A percentile compares a stretch with the other conserved stretches of the same genome.
Evolutionary conservation across 108 stramenopile species (phyloP).

Genomic region (Skeletonema marinoi): DNA sequence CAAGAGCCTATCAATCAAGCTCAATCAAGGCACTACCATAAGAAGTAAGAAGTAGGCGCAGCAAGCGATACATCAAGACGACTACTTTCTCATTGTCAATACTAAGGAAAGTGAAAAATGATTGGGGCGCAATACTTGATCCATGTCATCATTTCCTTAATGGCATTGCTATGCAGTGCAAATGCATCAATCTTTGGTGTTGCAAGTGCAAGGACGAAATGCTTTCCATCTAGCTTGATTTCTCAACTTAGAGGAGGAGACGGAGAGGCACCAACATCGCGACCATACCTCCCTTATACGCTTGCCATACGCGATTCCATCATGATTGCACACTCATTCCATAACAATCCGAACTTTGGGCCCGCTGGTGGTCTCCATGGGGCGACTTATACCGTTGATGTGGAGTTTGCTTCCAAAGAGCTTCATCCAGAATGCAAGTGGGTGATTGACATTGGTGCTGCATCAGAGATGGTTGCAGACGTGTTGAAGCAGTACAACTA

Average conservation of each 20-base stretch:
- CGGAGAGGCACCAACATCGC: conserved; percentile 1
- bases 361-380: conserved; percentile 93
- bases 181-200: conserved; percentile 26
- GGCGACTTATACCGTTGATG: conserved; percentile 94
- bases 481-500: conserved; percentile 88
- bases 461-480: conserved; percentile 68
- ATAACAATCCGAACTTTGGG: conserved; percentile 82
- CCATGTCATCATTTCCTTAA: not conserved
- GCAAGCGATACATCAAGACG: too few relatives aligned
- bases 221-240: not conserved
- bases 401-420: conserved; percentile 71
- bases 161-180: not conserved
- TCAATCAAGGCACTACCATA: too few relatives aligned
- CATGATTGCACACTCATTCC: conserved; percentile 95
- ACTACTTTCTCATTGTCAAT: too few relatives aligned
- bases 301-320: conserved; percentile 90
- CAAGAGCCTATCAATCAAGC: too few relatives aligned
- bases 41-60: too few relatives aligned
- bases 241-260: conserved; percentile 19
- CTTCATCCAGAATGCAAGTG: conserved; percentile 81
- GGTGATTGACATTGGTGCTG: conserved; percentile 94
- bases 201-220: not conserved
- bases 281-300: conserved; percentile 68
- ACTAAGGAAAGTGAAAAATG: not conserved
- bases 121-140: not conserved